These are phyloP conservation scores for Mycena sanguinolenta DNA, from an alignment of 768 basidiomycete genomes.

Conservation along the genomic window DNA sequence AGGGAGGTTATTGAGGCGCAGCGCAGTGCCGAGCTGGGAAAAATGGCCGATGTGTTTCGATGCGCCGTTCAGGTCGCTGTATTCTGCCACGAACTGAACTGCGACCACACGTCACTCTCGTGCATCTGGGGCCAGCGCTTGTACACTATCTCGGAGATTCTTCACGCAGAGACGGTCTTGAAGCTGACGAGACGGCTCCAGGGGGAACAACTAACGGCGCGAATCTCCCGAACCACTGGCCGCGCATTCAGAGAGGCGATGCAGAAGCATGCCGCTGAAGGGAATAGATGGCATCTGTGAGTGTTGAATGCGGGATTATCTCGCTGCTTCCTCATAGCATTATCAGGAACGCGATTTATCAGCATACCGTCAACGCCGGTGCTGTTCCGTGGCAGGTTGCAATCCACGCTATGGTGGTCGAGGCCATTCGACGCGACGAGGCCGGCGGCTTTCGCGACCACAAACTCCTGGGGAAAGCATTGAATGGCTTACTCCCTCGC, in stretches of 20 bases:
- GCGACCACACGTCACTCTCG: constrained; percentile 29
- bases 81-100: constrained; percentile 32
- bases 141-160: constrained; percentile 23
- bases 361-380: constrained; percentile 19
- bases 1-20: neutral
- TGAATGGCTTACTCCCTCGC: too few species aligned
- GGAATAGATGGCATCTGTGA: too few species aligned
- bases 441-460: constrained; percentile 29
- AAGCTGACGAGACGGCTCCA: neutral
- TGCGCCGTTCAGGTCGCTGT: too few species aligned
- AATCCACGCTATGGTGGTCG: constrained; percentile 29
- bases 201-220: neutral
- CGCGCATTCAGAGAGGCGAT: constrained; percentile 3
- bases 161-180: constrained; percentile 11
- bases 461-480: constrained; percentile 39
- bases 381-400: constrained; percentile 25
- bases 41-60: constrained; percentile 37
- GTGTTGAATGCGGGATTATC: neutral
- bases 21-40: constrained; percentile 24
- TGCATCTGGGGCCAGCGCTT: constrained; percentile 35
- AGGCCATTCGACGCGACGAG: constrained; percentile 42
- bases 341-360: constrained; percentile 19
- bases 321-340: neutral
- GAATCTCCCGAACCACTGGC: neutral
- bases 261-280: constrained; percentile 3